Conservation (phyloP, 108 stramenopile genomes). For the Skeletonema costatum region DNA sequence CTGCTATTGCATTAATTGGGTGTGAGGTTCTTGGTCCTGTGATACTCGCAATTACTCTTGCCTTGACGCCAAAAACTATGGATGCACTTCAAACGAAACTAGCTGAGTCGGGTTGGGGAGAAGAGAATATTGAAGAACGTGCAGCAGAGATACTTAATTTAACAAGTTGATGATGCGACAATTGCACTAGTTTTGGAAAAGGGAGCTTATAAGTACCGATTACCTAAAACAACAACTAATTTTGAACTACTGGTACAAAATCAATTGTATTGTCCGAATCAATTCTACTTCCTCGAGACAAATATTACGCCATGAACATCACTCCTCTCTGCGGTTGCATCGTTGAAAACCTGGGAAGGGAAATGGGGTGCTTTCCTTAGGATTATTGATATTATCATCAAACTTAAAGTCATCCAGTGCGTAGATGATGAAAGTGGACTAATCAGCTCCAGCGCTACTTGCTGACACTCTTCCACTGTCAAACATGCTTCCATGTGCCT, state of each 20-base stretch:
- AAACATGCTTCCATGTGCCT: no score
- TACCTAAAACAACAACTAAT: no score
- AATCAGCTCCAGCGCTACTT: no score
- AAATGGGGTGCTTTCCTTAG: conserved; percentile 1
- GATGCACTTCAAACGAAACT: background rate
- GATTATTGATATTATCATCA: no score
- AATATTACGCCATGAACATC: conserved; percentile 30
- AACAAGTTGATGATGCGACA: background rate
- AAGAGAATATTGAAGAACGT: conserved; percentile 8
- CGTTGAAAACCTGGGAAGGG: conserved; percentile 21
- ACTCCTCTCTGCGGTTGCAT: conserved; percentile 25
- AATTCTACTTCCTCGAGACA: background rate
- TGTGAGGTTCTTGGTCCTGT: conserved; percentile 10
- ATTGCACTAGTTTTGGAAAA: background rate
- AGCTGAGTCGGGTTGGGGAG: conserved; percentile 9
- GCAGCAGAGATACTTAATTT: conserved; percentile 13
- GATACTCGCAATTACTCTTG: conserved; percentile 5
- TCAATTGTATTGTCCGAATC: no score
- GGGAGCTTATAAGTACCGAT: no score
- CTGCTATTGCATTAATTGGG: conserved; percentile 9
- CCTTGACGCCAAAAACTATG: conserved; percentile 9
- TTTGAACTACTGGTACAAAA: no score
- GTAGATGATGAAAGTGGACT: no score
- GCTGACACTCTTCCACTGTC: no score
- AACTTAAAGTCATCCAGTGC: no score